A percentile compares a stretch with the other conserved stretches of the same genome.
Evolutionary conservation across 345 rosid genomes (phyloP).

Genomic region (Boechera stricta): DNA sequence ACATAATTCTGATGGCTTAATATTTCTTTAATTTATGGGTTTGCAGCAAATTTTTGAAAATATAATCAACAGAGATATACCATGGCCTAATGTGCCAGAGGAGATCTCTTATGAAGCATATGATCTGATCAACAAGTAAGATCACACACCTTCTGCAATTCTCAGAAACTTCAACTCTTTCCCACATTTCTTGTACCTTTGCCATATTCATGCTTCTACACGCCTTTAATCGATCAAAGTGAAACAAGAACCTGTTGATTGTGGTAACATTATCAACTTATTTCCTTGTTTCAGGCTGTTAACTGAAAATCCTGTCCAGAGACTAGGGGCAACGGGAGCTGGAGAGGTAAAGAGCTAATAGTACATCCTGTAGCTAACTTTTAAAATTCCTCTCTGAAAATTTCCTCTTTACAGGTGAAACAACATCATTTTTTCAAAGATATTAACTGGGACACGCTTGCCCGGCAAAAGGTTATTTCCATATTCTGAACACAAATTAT

Average conservation of each 20-base stretch:
- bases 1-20: not conserved
- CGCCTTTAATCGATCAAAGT: not conserved
- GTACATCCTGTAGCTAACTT: constrained; percentile 1
- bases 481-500: not conserved
- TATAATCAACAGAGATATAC: constrained; percentile 87
- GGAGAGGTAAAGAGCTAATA: constrained; percentile 61
- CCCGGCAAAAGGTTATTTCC: constrained; percentile 80
- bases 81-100: constrained; percentile 88
- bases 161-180: constrained; percentile 9
- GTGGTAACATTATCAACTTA: constrained; percentile 2
- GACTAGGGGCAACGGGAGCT: constrained; percentile 94
- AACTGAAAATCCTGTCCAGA: constrained; percentile 85
- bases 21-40: not conserved
- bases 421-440: constrained; percentile 80
- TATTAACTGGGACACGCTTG: constrained; percentile 93
- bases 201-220: not conserved
- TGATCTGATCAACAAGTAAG: constrained; percentile 91
- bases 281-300: constrained; percentile 65
- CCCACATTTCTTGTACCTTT: not conserved
- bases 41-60: constrained; percentile 93
- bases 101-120: constrained; percentile 77
- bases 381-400: constrained; percentile 18
- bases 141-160: constrained; percentile 15
- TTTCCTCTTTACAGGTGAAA: constrained; percentile 66
- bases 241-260: constrained; percentile 20